Conservation (phyloP, 805 yeast genomes). For the Candida krabiensis region DNA sequence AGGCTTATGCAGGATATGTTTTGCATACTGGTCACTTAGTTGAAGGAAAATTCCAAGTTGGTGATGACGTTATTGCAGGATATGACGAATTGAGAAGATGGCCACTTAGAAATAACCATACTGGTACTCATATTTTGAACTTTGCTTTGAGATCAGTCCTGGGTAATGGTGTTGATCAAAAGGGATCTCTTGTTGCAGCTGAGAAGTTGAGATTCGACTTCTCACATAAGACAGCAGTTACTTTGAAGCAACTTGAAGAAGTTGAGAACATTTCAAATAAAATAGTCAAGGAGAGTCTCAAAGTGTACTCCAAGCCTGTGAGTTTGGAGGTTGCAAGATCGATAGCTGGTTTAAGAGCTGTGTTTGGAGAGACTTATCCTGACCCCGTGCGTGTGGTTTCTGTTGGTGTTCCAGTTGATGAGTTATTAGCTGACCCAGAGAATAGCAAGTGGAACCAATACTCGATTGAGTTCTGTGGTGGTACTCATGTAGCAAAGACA, state of each 20-base stretch:
- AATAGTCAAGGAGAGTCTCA: conserved; percentile 65
- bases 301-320: conserved; percentile 84
- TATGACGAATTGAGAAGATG: conserved; percentile 92
- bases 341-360: conserved; percentile 91
- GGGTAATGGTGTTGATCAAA: conserved; percentile 90
- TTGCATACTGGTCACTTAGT: conserved; percentile 86
- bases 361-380: conserved; percentile 98
- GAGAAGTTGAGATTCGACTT: conserved; percentile 96
- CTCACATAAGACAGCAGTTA: conserved; percentile 84
- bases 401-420: conserved; percentile 88
- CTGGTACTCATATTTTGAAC: conserved; percentile 95
- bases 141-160: conserved; percentile 82
- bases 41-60: conserved; percentile 73
- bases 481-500: conserved; percentile 93
- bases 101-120: conserved; percentile 96
- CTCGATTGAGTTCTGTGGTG: conserved; percentile 98
- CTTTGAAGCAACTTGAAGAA: conserved; percentile 65
- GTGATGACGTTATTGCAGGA: conserved; percentile 76
- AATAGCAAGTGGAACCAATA: conserved; percentile 72
- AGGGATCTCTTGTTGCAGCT: conserved; percentile 94
- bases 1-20: conserved; percentile 90
- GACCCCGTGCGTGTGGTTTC: conserved; percentile 98
- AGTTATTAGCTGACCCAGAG: conserved; percentile 67
- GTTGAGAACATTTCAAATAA: conserved; percentile 76
- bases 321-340: conserved; percentile 67